Evolutionary conservation across 352 stramenopile genomes (phyloP), one percentile per base, ranked within the genome.

Genomic region (Paralagenidium karlingii): DNA sequence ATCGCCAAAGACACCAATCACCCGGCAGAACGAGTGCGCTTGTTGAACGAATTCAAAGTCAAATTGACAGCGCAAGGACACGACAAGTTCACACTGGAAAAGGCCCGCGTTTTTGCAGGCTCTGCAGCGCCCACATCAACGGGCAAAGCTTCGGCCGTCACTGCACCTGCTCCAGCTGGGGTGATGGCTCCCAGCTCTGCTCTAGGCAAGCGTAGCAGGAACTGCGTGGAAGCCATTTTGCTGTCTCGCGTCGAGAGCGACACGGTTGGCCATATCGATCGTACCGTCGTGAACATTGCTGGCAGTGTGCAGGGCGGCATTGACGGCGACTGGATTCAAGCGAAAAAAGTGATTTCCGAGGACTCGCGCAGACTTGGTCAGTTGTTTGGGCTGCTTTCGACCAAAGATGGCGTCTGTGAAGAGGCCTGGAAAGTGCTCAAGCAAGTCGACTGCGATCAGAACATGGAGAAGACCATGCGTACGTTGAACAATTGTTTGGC

Each of bases 391-490:
- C 21, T 45, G 4, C 15, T 45, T 15, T 16, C 39, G 3, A 6
- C n/a, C 3, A 24, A 34, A 16, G 39, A 45, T 16, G 26, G 25
- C 9, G 22, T 45, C 26, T 38, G 39, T 24, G 39, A 45, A 9
- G 19, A 43, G 24, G 8, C 36, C 7, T 83, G 67, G 67, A 83
- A 83, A 40, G 51, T 88, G 15, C 34, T 91, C 11, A 88, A 82
- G 34, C 47, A 87, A 22, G 46, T 91, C 10, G 58, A 62, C 22
- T 66, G 64, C 15, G 63, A 86, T 47, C 49, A 60, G 7, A 28
- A 51, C 18, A 82, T 87, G 63, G 74, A 84, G 47, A 85, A 82
- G 43, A 65, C 58, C 9, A 80, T 63, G 33, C 71, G 71, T 16
- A 80, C 68, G 13, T 47, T 91, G 13, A 80, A 84, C 32, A 52